Evolutionary conservation across 1,284 basidiomycete genomes (phyloP), one percentile per base, ranked within the genome.

Genomic region (Omphalotus olearius): DNA sequence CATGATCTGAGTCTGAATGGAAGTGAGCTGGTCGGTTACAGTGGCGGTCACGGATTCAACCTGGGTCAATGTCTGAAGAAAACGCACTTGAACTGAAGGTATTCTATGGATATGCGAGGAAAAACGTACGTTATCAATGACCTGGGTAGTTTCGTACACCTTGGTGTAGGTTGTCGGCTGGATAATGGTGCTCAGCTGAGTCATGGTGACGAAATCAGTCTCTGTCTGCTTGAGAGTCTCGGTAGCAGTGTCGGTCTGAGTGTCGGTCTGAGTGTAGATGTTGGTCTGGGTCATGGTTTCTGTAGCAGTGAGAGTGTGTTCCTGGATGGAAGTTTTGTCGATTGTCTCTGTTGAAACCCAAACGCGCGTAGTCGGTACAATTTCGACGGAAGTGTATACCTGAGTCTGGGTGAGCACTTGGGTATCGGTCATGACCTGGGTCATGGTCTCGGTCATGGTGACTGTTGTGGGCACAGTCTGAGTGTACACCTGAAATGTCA

Each of bases 261-360:
- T 78, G 42, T 69, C 67, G 28, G 78, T 79, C 65, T 71, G 64
- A 41, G 82, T 80, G 68, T 79, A 79, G 61, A 78, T 62, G 60
- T 52, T 52, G 13, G 77, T 45, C 30, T 75, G 66, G 14, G 81
- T 83, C 67, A 64, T 64, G 3, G 76, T 81, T 68, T 81, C 74
- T 43, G 81, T 83, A 13, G 78, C 77, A 56, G 81, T 84, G 59
- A 81, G 66, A 35, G 80, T 83, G 64, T 83, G 76, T 57, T 80
- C 74, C 52, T 76, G 37, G 16, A 68, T 74, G 65, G 75, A 66
- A 52, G 82, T 84, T 49, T 72, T 67, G 68, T 85, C 79, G 58
- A 82, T 73, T 62, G 78, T 69, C 65, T 84, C 76, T 17, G 83
- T 85, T 10, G 82, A 84, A 17, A 82, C 73, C 74, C 75, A 84